Base-by-base conservation (phyloP, 257 asterid genomes). In the Jacaranda copaia region DNA sequence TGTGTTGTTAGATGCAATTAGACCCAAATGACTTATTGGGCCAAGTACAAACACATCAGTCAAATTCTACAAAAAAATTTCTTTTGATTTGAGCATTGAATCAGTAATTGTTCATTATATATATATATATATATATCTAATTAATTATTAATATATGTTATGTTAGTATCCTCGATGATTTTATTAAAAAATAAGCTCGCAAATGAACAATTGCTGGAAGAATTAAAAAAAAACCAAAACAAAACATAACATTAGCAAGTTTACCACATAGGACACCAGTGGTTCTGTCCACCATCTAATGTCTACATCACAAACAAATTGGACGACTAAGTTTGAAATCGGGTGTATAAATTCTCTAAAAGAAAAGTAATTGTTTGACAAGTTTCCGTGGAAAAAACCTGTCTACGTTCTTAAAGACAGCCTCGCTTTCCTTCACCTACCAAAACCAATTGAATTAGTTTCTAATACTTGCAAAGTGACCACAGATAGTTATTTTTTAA, bases 361-460 rank as follows among this genome's bases (percentile, higher is more conserved):
- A 52, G 20, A 63, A 56, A 70, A 64, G 70, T 63, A 58, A 43
- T 13, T 19, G 68, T 49, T 40, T 14, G 25, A 39, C 76, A 71
- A 67, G 76, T 76, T 66, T 72, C 64, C 3, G 16, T 10, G 8
- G 51, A 45, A 77, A 73, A 45, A 13, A 38, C 77, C 46, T 73
- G 69, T 72, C 62, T 52, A 48, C 48, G 36, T 45, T 65, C 42
- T 25, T 10, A 51, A 62, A 45, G 46, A 42, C 70, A 25, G 32
- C 32, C 32, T 56, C 43, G 15, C 68, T 12, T 39, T 15, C 14
- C 45, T 70, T 71, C 73, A 67, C 75, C 76, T 36, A 73, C 76
- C 80, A 73, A 61, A 77, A 57, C 61, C 74, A 6, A 56, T 59
- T 70, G 51, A 77, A 77, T 81, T 46, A 40, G 12, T 25, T 40